These are phyloP conservation scores for Biscutella laevigata DNA, from an alignment of 441 rosid genomes.

Conservation along the genomic window DNA sequence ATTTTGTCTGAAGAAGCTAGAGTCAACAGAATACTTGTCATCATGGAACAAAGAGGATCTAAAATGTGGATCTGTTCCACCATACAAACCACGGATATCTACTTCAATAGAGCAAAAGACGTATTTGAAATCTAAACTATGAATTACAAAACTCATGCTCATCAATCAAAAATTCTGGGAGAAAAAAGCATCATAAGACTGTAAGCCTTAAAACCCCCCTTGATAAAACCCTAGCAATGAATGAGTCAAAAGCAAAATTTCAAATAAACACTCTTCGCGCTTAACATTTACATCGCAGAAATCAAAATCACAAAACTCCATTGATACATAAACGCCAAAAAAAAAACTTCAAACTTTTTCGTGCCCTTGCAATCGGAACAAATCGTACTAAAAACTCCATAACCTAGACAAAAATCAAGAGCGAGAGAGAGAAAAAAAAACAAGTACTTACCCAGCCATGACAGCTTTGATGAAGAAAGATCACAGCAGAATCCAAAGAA, in stretches of 20 bases:
- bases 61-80: neutral
- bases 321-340: neutral
- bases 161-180: neutral
- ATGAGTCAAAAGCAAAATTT: neutral
- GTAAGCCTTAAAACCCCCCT: neutral
- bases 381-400: neutral
- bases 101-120: neutral
- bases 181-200: neutral
- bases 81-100: neutral
- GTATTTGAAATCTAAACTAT: neutral
- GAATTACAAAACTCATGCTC: no score
- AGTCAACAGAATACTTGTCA: neutral
- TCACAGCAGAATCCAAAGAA: constrained; percentile 7
- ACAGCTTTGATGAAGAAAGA: constrained; percentile 17
- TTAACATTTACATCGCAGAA: neutral
- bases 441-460: constrained; percentile 50
- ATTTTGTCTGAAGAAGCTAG: neutral
- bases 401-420: neutral
- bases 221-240: neutral
- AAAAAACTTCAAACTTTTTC: neutral
- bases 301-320: neutral
- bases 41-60: neutral
- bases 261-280: neutral
- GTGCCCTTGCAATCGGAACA: neutral
- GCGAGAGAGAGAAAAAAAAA: neutral